A percentile compares a stretch with the other conserved stretches of the same genome.
Conservation (phyloP, 1,139 yeast species). For the Spathaspora sp. region DNA sequence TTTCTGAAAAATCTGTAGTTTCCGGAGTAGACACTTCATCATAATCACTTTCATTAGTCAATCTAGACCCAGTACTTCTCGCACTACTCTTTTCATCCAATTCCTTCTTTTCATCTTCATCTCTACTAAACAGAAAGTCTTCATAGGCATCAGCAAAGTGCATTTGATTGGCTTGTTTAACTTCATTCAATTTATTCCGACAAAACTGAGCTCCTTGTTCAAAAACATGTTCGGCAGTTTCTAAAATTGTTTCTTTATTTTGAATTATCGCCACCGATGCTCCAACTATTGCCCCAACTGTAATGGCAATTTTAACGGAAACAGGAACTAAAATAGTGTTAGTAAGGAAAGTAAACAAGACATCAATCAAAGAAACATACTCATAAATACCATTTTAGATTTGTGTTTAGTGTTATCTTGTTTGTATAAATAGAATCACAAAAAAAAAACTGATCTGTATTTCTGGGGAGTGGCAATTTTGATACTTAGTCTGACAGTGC, state of each 20-base stretch:
- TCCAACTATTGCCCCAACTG: conserved; percentile 40
- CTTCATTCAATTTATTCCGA: conserved; percentile 25
- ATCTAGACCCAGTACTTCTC: neutral
- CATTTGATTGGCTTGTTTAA: conserved; percentile 18
- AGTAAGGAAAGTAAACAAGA: conserved; percentile 4
- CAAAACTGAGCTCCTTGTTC: conserved; percentile 39
- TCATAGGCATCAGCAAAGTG: conserved; percentile 29
- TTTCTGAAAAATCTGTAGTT: conserved; percentile 10
- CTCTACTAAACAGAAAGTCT: conserved; percentile 21
- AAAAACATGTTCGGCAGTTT: conserved; percentile 31
- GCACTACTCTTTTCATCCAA: neutral
- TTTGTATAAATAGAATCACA: neutral
- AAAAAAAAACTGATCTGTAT: neutral
- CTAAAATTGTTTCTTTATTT: conserved; percentile 34
- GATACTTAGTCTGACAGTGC: neutral
- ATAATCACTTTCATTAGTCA: conserved; percentile 12
- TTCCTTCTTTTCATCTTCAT: conserved; percentile 1
- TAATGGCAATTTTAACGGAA: conserved; percentile 40
- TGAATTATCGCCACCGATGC: conserved; percentile 37
- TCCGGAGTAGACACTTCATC: conserved; percentile 29
- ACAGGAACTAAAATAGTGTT: conserved; percentile 28
- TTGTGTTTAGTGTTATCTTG: neutral
- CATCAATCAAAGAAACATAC: conserved; percentile 1
- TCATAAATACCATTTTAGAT: conserved; percentile 1
- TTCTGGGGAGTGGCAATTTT: neutral